Evolutionary conservation across 305 asterid species (phyloP).

Genomic region (Fraxinus sp.): DNA sequence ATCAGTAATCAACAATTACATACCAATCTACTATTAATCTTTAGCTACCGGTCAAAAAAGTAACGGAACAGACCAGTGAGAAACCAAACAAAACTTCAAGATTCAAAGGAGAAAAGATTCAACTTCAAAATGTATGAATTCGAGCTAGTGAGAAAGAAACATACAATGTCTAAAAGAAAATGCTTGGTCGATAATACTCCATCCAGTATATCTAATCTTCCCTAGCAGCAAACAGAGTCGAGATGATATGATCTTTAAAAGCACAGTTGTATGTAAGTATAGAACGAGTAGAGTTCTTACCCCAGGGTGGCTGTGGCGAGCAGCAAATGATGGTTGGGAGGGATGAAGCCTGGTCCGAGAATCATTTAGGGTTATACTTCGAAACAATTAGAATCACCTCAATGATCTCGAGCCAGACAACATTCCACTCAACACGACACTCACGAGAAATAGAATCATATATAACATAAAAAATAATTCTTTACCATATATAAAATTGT

Average conservation of each 20-base stretch:
- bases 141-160: neutral
- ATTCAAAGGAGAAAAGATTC: neutral
- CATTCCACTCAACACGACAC: constrained; percentile 49
- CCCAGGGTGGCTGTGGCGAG: neutral
- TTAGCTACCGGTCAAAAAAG: neutral
- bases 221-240: neutral
- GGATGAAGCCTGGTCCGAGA: constrained; percentile 76
- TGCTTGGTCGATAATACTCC: too few relatives aligned
- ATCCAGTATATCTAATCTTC: too few relatives aligned
- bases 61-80: neutral
- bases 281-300: neutral
- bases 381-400: constrained; percentile 16
- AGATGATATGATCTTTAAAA: neutral
- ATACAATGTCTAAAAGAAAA: neutral
- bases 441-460: constrained; percentile 9
- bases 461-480: too few relatives aligned
- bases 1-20: neutral
- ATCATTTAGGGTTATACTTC: constrained; percentile 28
- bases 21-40: neutral
- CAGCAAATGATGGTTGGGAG: constrained; percentile 44
- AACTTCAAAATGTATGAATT: too few relatives aligned
- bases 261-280: neutral
- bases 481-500: neutral
- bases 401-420: constrained; percentile 60
- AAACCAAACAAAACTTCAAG: neutral